Conservation (phyloP, 805 yeast species). For the Saturnispora galanensis region DNA sequence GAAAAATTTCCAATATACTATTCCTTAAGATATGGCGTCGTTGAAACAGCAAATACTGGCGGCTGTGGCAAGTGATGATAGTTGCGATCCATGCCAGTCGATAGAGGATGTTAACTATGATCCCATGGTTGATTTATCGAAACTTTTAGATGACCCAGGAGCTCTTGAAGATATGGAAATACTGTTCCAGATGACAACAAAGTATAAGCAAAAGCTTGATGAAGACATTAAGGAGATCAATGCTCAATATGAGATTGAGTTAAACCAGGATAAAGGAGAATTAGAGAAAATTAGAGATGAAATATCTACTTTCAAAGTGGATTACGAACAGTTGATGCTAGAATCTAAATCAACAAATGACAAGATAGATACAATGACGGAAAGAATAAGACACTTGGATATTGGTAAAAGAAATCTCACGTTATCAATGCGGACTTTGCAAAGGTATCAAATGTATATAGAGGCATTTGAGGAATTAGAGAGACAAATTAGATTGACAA, state of each 20-base stretch:
- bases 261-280: not conserved
- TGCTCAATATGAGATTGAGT: constrained; percentile 23
- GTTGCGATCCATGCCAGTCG: not conserved
- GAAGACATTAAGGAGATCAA: constrained; percentile 32
- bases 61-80: constrained; percentile 11
- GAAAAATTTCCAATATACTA: not conserved
- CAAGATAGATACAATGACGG: constrained; percentile 60
- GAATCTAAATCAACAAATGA: constrained; percentile 47
- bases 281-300: constrained; percentile 25
- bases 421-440: constrained; percentile 73
- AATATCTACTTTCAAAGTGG: constrained; percentile 31
- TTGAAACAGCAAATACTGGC: constrained; percentile 13
- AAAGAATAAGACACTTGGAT: constrained; percentile 69
- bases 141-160: constrained; percentile 41
- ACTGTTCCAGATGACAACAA: constrained; percentile 38
- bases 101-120: constrained; percentile 31
- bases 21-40: constrained; percentile 1
- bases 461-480: constrained; percentile 60
- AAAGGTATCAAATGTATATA: constrained; percentile 77
- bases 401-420: constrained; percentile 77
- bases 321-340: constrained; percentile 37
- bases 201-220: constrained; percentile 42
- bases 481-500: constrained; percentile 29
- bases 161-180: constrained; percentile 42
- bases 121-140: constrained; percentile 43